Evolutionary conservation across 2,329 filamentous ascomycete genomes (phyloP).

Genomic region (Aspergillus jensenii): DNA sequence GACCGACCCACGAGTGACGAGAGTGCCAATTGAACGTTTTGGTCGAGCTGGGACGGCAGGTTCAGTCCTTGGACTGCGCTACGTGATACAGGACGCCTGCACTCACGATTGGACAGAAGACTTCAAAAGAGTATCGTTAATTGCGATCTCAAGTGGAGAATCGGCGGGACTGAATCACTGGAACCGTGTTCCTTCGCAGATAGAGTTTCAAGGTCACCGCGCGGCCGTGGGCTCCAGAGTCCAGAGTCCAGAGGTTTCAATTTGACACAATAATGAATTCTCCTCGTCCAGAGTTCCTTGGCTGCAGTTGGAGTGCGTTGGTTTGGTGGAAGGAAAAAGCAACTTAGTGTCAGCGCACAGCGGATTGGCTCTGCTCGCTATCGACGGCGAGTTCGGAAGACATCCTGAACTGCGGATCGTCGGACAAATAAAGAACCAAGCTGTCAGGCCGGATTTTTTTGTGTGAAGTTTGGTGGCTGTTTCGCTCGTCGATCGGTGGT

Average conservation of each 20-base stretch:
- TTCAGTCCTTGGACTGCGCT: too few species aligned
- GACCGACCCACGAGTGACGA: conserved; percentile 3
- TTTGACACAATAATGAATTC: neutral
- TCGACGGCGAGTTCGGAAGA: neutral
- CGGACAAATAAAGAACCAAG: neutral
- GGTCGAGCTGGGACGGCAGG: neutral
- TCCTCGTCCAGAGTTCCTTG: conserved; percentile 9
- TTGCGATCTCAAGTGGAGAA: conserved; percentile 4
- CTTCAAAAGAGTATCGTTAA: neutral
- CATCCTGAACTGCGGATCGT: neutral
- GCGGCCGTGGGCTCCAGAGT: neutral
- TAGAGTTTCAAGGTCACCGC: conserved; percentile 15
- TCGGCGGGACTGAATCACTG: conserved; percentile 1
- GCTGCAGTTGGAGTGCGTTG: neutral
- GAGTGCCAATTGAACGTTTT: neutral
- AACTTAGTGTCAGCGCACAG: neutral
- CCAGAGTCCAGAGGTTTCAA: neutral
- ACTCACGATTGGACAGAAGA: conserved; percentile 1
- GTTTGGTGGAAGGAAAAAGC: neutral
- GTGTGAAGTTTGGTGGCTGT: neutral
- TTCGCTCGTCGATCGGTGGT: neutral
- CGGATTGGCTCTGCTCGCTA: neutral
- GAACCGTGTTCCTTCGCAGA: conserved; percentile 8
- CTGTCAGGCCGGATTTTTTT: neutral
- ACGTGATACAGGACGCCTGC: neutral